Base-by-base conservation (phyloP, 139 green algal genomes). In the Ettlia oleoabundans region DNA sequence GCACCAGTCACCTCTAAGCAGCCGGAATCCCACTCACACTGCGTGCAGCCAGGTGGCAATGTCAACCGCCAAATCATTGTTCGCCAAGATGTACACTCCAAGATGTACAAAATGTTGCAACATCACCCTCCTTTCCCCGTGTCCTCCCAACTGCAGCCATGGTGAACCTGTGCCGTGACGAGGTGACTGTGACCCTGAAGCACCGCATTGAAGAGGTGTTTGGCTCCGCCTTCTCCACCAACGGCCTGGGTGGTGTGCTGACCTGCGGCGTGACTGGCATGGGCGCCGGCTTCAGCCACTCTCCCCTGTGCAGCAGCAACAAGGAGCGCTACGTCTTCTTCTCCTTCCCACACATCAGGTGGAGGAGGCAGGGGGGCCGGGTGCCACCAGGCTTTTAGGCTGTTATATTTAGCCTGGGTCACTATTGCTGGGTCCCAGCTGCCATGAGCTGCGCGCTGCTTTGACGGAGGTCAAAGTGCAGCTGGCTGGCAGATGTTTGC, bases 271-370 rank as follows among this genome's bases (percentile, higher is more conserved):
- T 92, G 32, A 96, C 92, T 6, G 91, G 91, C 66, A 68, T 95
- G 21, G 78, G 81, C n/a, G 91, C 91, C 33, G 91, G 90, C 63
- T 82, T 95, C 37, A 86, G 71, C 32, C 91, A 94, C 85, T 81
- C 88, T 3, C 91, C 91, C n/a, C 73, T 80, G 13, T 80, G 65
- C 62, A 65, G 55, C 30, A 47, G 40, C 70, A 77, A 93, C 81
- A 92, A 92, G 79, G 93, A 96, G 84, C 89, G 91, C 66, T 96
- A 97, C 81, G 92, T 98, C 37, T 97, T 98, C 90, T 96, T 97
- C 78, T 93, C 90, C 79, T 96, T 97, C 85, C 94, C 94, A 35
- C 94, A 98, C 89, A 95, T 98, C 79, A 40, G n/a, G n/a, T n/a
- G n/a, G n/a, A n/a, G n/a, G n/a, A n/a, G n/a, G n/a, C n/a, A n/a